Conservation (phyloP, 2,329 filamentous ascomycete genomes). For the Pseudocercospora macadamiae region DNA sequence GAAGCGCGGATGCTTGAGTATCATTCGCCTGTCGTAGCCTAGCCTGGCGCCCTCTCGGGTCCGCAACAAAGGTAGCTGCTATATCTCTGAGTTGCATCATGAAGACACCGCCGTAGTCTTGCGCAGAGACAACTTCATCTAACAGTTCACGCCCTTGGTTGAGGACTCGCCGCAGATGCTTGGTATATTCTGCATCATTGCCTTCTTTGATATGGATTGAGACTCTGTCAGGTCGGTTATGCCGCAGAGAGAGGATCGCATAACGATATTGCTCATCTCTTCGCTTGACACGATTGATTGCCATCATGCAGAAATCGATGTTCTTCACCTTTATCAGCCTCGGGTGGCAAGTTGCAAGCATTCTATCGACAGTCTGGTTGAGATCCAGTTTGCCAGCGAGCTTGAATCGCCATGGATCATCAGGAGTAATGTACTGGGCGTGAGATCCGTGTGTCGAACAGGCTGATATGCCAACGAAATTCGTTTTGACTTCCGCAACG, state of each 20-base stretch:
- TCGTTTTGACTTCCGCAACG: constrained; percentile 18
- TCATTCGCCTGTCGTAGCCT: background rate
- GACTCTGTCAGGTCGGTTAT: constrained; percentile 4
- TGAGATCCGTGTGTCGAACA: constrained; percentile 12
- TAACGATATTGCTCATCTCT: constrained; percentile 7
- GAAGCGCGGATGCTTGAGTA: too few relatives aligned
- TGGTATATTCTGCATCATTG: constrained; percentile 2
- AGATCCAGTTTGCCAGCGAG: constrained; percentile 10
- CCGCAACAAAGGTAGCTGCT: constrained; percentile 11
- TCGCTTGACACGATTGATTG: background rate
- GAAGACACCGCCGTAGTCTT: constrained; percentile 7
- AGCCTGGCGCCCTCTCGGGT: background rate
- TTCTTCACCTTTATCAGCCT: constrained; percentile 9
- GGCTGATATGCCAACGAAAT: constrained; percentile 8
- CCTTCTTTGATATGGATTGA: constrained; percentile 14
- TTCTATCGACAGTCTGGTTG: background rate
- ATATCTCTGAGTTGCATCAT: constrained; percentile 14
- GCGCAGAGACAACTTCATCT: constrained; percentile 3
- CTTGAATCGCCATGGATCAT: constrained; percentile 6
- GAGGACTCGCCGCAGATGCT: constrained; percentile 12
- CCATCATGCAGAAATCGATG: constrained; percentile 17
- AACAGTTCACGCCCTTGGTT: constrained; percentile 3
- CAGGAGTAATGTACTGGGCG: constrained; percentile 7
- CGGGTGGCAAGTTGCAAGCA: constrained; percentile 5
- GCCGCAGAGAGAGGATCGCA: constrained; percentile 16